phyloP scores from a whole-genome alignment of 495 filamentous ascomycete species.

The Tuber magnatum region DNA sequence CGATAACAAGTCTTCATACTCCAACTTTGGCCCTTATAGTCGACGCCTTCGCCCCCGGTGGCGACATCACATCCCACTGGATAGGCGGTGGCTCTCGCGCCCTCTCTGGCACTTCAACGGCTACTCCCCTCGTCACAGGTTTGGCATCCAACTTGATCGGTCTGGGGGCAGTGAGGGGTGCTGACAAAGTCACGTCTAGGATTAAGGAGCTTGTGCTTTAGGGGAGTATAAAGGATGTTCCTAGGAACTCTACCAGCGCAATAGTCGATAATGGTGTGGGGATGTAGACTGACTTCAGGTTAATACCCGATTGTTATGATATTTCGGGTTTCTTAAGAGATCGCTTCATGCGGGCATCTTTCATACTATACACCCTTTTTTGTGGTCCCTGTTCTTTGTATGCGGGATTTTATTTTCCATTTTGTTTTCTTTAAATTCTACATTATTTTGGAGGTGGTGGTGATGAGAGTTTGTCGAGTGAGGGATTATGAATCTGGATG shows the following conservation, averaged over 20 bases:
- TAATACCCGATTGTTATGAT: too few species aligned
- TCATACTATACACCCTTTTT: too few species aligned
- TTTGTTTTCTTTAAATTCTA: too few species aligned
- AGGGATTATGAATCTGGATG: too few species aligned
- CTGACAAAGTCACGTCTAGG: slow-evolving; percentile 41
- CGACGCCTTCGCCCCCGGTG: slow-evolving; percentile 45
- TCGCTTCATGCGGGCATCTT: too few species aligned
- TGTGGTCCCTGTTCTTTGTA: too few species aligned
- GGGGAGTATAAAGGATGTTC: neutral
- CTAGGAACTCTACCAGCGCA: neutral
- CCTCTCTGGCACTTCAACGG: slow-evolving; percentile 56
- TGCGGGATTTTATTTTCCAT: too few species aligned
- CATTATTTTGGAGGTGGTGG: too few species aligned
- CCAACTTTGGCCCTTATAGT: slow-evolving; percentile 43
- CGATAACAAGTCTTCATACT: slow-evolving; percentile 40
- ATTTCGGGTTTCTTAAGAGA: too few species aligned
- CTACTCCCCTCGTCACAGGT: slow-evolving; percentile 56
- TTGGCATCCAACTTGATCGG: slow-evolving; percentile 51
- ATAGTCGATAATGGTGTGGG: slow-evolving; percentile 16
- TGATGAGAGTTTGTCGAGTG: too few species aligned
- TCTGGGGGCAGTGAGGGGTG: slow-evolving; percentile 46
- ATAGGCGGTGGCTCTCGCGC: slow-evolving; percentile 40
- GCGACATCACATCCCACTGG: slow-evolving; percentile 42
- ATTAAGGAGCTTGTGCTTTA: slow-evolving; percentile 43
- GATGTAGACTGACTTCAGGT: neutral